Base-by-base conservation (phyloP, 306 rosid species). In the Glycine tomentella region DNA sequence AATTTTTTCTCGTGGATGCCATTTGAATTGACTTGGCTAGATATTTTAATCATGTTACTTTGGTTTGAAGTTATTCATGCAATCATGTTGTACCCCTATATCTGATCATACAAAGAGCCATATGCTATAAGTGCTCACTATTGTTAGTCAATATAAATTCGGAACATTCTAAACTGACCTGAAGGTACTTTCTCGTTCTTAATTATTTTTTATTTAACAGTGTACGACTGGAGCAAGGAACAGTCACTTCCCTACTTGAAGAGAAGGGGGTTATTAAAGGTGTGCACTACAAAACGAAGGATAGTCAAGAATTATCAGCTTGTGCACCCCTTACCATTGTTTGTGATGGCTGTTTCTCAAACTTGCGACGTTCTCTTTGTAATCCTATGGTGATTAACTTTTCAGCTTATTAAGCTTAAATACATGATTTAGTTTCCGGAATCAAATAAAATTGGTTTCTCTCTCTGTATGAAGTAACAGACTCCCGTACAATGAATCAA, bases 261-360 rank as follows among this genome's bases (percentile, higher is more conserved):
- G 97, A 95, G 76, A 88, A 90, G 46, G 94, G 92, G 72, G 86
- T 86, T 76, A 88, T 95, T 49, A 91, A 88, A 90, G 98, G 98
- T 16, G 98, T 92, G 76, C 87, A 86, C 56, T 95, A 91, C 88
- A 95, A 92, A 91, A 85, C 75, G 2, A 92, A 89, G 82, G 88
- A 88, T 67, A 94, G 92, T 50, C 77, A 91, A 67, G 97, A 90
- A 76, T 72, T 87, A 80, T 82, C 86, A 36, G 90, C 95, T 49
- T 87, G 84, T 84, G 97, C 97, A 4, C 98, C 97, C 50, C 88
- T 95, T 56, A 92, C 97, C 34, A 82, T 95, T 87, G 97, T 95
- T 79, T 95, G 98, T 82, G 97, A 95, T 77, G 98, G 98, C 14
- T 95, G 98, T 80, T 95, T 95, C 90, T 95, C 97, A 82, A 95